Evolutionary conservation across 768 basidiomycete species (phyloP), one percentile per base, ranked within the genome.

Genomic region (Termitomyces sp.): DNA sequence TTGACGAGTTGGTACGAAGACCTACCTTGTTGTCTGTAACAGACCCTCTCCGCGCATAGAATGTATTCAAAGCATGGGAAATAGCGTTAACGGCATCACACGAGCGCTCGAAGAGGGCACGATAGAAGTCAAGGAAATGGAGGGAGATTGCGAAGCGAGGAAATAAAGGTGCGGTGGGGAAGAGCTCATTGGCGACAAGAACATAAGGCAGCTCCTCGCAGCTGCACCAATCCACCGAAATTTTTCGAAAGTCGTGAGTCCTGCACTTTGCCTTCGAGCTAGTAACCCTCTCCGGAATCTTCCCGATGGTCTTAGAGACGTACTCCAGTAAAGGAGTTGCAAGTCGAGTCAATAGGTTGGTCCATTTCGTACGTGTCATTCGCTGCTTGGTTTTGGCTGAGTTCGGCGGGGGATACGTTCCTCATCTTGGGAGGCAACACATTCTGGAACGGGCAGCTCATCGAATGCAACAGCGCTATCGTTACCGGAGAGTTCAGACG

Each of bases 221-320:
- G 11, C 7, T 43, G 21, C 42, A 43, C 23, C 42, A 43, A 4
- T 43, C 21, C 42, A 43, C 42, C 2, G 12, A 25, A 23, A 43
- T 14, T 23, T 25, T 43, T 6, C 12, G 21, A 43, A 43, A 43
- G 6, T 43, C 59, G 3, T 40, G 25, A 17, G 27, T 27, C 1
- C 81, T 72, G 14, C 93, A 70, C 2, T 77, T 77, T 11, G 70
- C 56, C 1, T 74, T 76, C 43, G 88, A 76, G 21, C 81, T 73
- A 3, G 69, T 63, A 44, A 94, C 78, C 70, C 91, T 94, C 17
- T 64, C 72, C 1, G 91, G 92, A 76, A 91, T 52, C 44, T 25
- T 59, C 8, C 62, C 64, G 27, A 62, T 67, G 1, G 66, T 37
- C 34, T 37, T 37, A 3, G 52, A 45, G 10, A 7, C 45, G 30